Base-by-base conservation (phyloP, 1,284 basidiomycete genomes). In the Naganishia sp. region DNA sequence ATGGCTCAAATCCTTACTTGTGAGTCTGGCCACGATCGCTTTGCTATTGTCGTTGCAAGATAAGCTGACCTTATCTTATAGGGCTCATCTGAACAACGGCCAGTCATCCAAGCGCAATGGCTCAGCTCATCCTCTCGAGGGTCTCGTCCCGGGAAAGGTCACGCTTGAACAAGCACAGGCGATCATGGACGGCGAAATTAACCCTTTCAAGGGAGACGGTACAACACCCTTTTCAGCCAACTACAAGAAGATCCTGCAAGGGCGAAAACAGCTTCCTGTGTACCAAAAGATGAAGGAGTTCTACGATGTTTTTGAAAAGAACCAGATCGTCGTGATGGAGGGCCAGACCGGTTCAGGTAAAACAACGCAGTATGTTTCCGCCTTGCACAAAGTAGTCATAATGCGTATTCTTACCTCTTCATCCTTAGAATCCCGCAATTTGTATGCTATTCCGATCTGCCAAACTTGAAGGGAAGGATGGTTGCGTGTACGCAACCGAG, bases 311-410 rank as follows among this genome's bases (percentile, higher is more conserved):
- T 62, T 66, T 45, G 54, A 82, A 68, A 82, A 87, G 72, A 87
- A 93, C 81, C 94, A 96, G 81, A 88, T 95, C 72, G 90, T 93
- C 55, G 88, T 99, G 66, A 91, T 99, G 87, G 92, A 97, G 71
- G 95, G 95, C 73, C 95, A 99, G 83, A 97, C 96, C 1, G 95
- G 96, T 13, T 94, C 92, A 31, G 96, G 95, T 65, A 99, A 99
- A 83, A 98, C 96, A 1, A 98, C 95, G 46, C 95, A 98, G 90
- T 61, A 41, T 28, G 58, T 61, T 21, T 18, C 21, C 3, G 11
- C 9, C 15, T 18, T 5, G 15, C 28, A 17, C 31, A 18, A 25
- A 9, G 17, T 13, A 21, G 4, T 17, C 15, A 11, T 32, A 10
- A 15, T 39, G 28, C 43, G 28, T 50, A 63, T 56, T 42, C 57